These are phyloP conservation scores for Melaleuca alternifolia DNA, from an alignment of 345 rosid species.

Conservation along the genomic window DNA sequence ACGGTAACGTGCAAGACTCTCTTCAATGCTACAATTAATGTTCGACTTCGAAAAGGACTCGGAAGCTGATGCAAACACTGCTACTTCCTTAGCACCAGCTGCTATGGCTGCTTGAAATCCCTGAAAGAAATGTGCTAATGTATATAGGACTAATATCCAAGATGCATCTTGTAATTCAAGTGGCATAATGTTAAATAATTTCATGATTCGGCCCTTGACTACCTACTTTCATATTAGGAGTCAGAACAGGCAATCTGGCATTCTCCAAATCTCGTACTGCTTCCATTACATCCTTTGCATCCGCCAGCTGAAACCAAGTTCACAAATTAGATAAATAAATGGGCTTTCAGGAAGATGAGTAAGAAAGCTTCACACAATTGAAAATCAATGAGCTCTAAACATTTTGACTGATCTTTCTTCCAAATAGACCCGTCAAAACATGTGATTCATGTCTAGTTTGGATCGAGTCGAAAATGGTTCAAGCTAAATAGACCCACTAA, in stretches of 20 bases:
- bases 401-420: background rate
- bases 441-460: too few relatives aligned
- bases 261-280: slow-evolving; percentile 31
- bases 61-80: slow-evolving; percentile 75
- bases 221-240: slow-evolving; percentile 64
- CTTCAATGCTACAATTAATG: slow-evolving; percentile 68
- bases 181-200: background rate
- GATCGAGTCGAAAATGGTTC: too few relatives aligned
- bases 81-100: slow-evolving; percentile 74
- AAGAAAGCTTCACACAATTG: background rate
- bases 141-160: background rate
- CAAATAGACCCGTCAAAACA: background rate
- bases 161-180: background rate
- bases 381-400: background rate
- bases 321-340: background rate
- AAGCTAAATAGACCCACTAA: too few relatives aligned
- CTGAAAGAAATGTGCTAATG: slow-evolving; percentile 17
- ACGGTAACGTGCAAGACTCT: slow-evolving; percentile 59
- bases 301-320: slow-evolving; percentile 35
- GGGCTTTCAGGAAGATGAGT: background rate
- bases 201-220: background rate
- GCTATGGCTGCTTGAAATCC: slow-evolving; percentile 73
- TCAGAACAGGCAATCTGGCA: slow-evolving; percentile 52
- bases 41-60: slow-evolving; percentile 72
- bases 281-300: slow-evolving; percentile 66